Evolutionary conservation across 805 yeast species (phyloP).

Genomic region (Barnettozyma siamensis): DNA sequence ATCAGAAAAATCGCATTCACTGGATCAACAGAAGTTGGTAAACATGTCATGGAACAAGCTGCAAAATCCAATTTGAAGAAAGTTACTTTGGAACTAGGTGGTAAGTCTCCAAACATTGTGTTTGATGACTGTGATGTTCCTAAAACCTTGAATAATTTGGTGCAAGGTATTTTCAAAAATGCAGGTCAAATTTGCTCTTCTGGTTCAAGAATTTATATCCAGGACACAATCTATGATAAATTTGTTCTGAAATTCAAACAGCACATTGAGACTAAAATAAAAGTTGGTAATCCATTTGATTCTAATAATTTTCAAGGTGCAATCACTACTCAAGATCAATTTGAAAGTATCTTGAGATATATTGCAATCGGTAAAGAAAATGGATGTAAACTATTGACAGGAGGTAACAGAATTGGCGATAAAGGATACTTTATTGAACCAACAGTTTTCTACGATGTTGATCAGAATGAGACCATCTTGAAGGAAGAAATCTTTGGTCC

Average conservation of each 20-base stretch:
- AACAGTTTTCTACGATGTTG: slow-evolving; percentile 66
- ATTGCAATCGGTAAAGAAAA: slow-evolving; percentile 60
- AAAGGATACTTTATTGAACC: slow-evolving; percentile 73
- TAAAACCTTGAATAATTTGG: slow-evolving; percentile 40
- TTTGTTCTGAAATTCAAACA: slow-evolving; percentile 51
- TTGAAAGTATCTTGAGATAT: slow-evolving; percentile 60
- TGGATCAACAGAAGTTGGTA: slow-evolving; percentile 75
- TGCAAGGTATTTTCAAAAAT: slow-evolving; percentile 67
- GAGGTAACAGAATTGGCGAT: slow-evolving; percentile 59
- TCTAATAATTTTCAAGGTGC: slow-evolving; percentile 68
- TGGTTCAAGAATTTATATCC: slow-evolving; percentile 72
- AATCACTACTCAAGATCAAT: slow-evolving; percentile 64
- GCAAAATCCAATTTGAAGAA: slow-evolving; percentile 68
- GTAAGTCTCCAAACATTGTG: slow-evolving; percentile 73
- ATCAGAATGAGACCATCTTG: slow-evolving; percentile 54
- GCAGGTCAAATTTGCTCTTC: slow-evolving; percentile 83
- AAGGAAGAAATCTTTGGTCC: slow-evolving; percentile 79
- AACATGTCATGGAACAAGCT: slow-evolving; percentile 60
- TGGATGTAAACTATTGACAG: slow-evolving; percentile 62
- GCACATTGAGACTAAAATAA: slow-evolving; percentile 47
- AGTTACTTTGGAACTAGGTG: slow-evolving; percentile 77
- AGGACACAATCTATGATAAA: slow-evolving; percentile 63
- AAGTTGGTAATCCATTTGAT: slow-evolving; percentile 73
- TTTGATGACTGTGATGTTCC: slow-evolving; percentile 62
- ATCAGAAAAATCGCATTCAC: slow-evolving; percentile 76